phyloP scores from a whole-genome alignment of 352 stramenopile species.

The Aphanomyces cochlioides region DNA sequence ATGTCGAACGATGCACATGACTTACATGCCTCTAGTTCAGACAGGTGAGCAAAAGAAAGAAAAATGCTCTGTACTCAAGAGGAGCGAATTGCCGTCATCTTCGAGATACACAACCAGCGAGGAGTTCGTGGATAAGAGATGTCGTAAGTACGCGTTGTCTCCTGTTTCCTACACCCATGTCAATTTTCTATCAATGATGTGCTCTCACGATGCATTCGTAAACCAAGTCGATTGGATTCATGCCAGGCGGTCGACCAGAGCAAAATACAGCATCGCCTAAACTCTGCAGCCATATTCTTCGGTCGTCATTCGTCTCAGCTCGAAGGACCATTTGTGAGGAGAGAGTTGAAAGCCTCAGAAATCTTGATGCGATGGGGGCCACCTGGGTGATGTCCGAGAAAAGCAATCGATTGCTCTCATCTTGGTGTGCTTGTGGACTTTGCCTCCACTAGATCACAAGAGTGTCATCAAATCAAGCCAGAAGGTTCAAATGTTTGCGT shows the following conservation, averaged over 20 bases:
- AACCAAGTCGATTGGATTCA: not conserved
- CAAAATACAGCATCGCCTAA: slow-evolving; percentile 27
- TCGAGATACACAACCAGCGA: slow-evolving; percentile 31
- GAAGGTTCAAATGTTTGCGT: no score
- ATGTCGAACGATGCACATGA: slow-evolving; percentile 35
- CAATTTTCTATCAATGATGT: not conserved
- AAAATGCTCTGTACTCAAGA: slow-evolving; percentile 40
- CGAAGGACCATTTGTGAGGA: not conserved
- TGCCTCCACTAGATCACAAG: slow-evolving; percentile 15
- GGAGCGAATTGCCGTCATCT: slow-evolving; percentile 47
- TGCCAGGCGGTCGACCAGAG: slow-evolving; percentile 12
- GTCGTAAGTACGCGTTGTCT: not conserved
- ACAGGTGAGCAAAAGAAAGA: not conserved
- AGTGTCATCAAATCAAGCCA: not conserved
- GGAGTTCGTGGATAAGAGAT: slow-evolving; percentile 5
- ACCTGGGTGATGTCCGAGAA: slow-evolving; percentile 10
- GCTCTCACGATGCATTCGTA: slow-evolving; percentile 20
- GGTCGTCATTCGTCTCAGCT: not conserved
- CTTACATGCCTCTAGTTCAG: slow-evolving; percentile 28
- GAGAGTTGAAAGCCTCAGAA: slow-evolving; percentile 6
- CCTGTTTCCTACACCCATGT: not conserved
- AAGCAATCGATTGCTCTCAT: not conserved
- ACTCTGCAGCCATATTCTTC: slow-evolving; percentile 12
- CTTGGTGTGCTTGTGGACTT: not conserved
- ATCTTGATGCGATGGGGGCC: not conserved